Base-by-base conservation (phyloP, 2,329 filamentous ascomycete genomes). In the Neonectria sp. region DNA sequence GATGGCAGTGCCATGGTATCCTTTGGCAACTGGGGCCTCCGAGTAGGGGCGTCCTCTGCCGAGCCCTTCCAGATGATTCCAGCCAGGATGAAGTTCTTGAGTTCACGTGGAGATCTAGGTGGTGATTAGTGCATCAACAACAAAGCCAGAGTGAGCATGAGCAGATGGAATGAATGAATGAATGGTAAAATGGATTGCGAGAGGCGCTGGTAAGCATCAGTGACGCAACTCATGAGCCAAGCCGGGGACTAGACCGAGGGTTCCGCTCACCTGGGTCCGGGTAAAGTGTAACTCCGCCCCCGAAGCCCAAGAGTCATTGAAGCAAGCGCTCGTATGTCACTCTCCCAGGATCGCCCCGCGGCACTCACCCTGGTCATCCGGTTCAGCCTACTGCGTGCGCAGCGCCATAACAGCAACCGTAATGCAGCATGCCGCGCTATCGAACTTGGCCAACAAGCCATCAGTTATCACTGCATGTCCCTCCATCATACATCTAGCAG, bases 51-150 rank as follows among this genome's bases (percentile, higher is more conserved):
- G 76, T 81, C 80, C 78, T 79, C 72, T 66, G 75, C 76, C 67
- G 80, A 78, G 78, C 80, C 81, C 65, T 83, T 84, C 86, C 86
- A 88, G 66, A 88, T 74, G 76, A 86, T 67, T 57, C 80, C 80
- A 79, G 85, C 86, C 86, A 88, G 79, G 59, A 71, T 87, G 83
- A 68, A 68, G 40, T 25, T 71, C 9, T 59, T 56, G 33, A 59
- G 53, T 61, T 8, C 27, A 55, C 17, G 9, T 13, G 45, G 15
- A 43, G 48, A n/a, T 40, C 53, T 24, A 52, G 46, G 35, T 31
- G 21, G 21, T 43, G 55, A 37, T 43, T 73, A 69, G 66, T 56
- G 63, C 29, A 53, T n/a, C 31, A 24, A 53, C 9, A 55, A 63
- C 25, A 11, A 49, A n/a, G 52, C 45, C 43, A 40, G 15, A 43